phyloP scores from a whole-genome alignment of 352 stramenopile species.

The Phytophthora agathidicida region DNA sequence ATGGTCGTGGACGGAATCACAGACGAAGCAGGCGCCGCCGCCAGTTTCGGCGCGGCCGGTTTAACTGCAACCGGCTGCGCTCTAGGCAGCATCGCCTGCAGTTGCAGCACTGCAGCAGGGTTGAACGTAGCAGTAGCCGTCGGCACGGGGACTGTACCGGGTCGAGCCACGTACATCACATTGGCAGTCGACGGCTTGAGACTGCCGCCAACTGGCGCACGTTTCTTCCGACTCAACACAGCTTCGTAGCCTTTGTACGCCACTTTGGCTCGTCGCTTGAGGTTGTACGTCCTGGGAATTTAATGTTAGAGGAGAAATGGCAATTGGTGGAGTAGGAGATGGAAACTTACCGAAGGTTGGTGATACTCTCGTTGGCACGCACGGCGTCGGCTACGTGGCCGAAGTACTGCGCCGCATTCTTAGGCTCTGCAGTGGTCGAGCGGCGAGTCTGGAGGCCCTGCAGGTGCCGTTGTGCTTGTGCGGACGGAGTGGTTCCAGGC shows the following conservation, averaged over 20 bases:
- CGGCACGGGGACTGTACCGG: conserved; percentile 16
- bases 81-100: conserved; percentile 40
- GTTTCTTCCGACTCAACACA: conserved; percentile 80
- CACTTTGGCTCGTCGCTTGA: conserved; percentile 70
- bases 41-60: conserved; percentile 32
- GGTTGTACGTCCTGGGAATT: conserved; percentile 61
- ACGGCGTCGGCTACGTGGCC: conserved; percentile 70
- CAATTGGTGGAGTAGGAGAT: conserved; percentile 2
- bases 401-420: conserved; percentile 74
- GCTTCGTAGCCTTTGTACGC: conserved; percentile 74
- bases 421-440: conserved; percentile 50
- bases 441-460: conserved; percentile 72
- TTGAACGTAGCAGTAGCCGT: conserved; percentile 31
- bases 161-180: conserved; percentile 31
- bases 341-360: conserved; percentile 46
- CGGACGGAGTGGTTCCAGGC: conserved; percentile 26
- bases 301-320: conserved; percentile 1
- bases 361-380: conserved; percentile 58
- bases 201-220: conserved; percentile 27
- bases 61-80: conserved; percentile 37
- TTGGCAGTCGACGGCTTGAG: conserved; percentile 32
- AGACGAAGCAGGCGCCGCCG: conserved; percentile 18
- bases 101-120: conserved; percentile 33
- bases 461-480: conserved; percentile 53
- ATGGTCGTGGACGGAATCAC: conserved; percentile 38